Percentiles rank a stretch among this genome's conserved stretches.
Conservation (phyloP, 495 filamentous ascomycete species). For the Amorphotheca resinae region DNA sequence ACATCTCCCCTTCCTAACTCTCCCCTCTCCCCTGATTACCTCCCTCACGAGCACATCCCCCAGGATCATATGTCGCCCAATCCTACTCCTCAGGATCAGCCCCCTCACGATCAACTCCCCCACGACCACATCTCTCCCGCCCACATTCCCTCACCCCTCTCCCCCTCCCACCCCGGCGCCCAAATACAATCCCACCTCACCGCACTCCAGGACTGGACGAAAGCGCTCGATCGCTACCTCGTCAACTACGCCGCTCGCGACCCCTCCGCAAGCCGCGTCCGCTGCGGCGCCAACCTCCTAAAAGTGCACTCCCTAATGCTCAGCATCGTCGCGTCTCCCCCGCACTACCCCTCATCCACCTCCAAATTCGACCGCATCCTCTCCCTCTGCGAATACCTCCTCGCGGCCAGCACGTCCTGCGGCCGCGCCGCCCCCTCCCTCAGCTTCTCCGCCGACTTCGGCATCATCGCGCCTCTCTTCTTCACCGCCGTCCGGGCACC, state of each 20-base stretch:
- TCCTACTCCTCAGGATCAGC: too few species aligned
- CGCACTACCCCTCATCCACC: not conserved
- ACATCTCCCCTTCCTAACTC: not conserved
- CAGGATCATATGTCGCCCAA: too few species aligned
- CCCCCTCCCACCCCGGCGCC: not conserved
- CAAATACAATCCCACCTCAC: not conserved
- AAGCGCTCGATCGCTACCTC: constrained; percentile 3
- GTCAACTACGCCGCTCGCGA: not conserved
- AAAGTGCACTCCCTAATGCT: constrained; percentile 5
- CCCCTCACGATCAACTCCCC: too few species aligned
- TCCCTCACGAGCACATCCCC: not conserved
- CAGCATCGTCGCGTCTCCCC: not conserved
- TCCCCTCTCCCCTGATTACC: too few species aligned
- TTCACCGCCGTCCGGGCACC: constrained; percentile 27
- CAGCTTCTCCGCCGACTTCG: constrained; percentile 5
- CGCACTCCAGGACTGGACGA: constrained; percentile 1
- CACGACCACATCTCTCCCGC: not conserved
- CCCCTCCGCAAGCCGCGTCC: not conserved
- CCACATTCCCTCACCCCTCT: not conserved
- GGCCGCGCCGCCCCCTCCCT: not conserved
- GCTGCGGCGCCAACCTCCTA: constrained; percentile 2
- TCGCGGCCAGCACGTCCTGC: not conserved
- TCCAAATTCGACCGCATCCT: constrained; percentile 8
- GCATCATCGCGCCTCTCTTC: constrained; percentile 20
- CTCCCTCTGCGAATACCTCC: constrained; percentile 2